A percentile compares a stretch with the other conserved stretches of the same genome.
phyloP scores from a whole-genome alignment of 495 filamentous ascomycete species.

The Pseudoneurospora amorphoporcata region DNA sequence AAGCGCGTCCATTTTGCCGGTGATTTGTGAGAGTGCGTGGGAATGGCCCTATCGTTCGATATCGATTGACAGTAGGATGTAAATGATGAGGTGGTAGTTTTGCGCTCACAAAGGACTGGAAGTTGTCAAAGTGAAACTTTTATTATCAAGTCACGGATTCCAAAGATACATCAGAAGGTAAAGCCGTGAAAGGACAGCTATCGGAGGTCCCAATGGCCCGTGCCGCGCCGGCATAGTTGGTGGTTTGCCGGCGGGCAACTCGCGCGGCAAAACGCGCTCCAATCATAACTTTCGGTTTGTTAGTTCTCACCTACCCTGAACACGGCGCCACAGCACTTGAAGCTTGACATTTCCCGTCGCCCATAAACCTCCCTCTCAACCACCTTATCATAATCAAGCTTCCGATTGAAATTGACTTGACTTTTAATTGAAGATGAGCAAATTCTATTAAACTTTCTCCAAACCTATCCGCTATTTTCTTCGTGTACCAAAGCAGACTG shows the following conservation, averaged over 20 bases:
- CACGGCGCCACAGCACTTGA: background rate
- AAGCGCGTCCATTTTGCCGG: conserved; percentile 40
- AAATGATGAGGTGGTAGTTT: background rate
- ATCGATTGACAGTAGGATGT: background rate
- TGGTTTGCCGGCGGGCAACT: background rate
- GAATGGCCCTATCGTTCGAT: background rate
- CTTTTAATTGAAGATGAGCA: background rate
- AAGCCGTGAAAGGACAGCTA: background rate
- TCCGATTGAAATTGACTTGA: background rate
- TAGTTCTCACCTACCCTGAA: background rate
- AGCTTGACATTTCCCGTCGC: background rate
- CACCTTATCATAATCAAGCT: background rate
- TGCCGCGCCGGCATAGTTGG: background rate
- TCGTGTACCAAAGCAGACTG: background rate
- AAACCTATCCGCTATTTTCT: background rate
- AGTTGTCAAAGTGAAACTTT: background rate
- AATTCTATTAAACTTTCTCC: background rate
- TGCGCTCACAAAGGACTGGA: background rate
- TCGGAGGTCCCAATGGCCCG: background rate
- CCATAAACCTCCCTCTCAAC: background rate
- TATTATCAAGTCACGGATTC: background rate
- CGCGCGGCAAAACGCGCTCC: background rate
- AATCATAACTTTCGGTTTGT: background rate
- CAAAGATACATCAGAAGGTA: background rate
- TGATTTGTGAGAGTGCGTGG: background rate